Evolutionary conservation across 2,329 filamentous ascomycete species (phyloP), one percentile per base, ranked within the genome.

Genomic region (Juglanconis juglandina): DNA sequence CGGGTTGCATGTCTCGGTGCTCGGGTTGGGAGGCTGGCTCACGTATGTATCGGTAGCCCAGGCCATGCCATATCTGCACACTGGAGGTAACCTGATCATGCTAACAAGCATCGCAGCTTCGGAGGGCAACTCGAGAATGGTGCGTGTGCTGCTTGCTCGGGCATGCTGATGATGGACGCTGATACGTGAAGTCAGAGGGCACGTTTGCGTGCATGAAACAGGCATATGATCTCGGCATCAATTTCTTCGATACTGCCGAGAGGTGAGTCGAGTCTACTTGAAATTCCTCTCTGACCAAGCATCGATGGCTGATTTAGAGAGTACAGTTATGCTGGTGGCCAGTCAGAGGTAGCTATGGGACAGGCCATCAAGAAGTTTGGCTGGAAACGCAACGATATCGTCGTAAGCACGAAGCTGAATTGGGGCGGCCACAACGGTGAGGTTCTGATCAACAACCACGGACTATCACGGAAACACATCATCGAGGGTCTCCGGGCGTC

Each of bases 1-100:
- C 14, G 89, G 89, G 53, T 80, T 92, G 17, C 86, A 91, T 71
- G 88, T 92, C 33, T 92, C 88, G 42, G 82, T 86, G 44, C 88
- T 92, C 63, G 87, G 86, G 2, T 78, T 92, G 4, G 89, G 86
- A 58, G 84, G 86, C 65, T 88, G 87, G 87, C 79, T 92, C 57
- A 92, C 89, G 1, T 91, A 90, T 65, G 89, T 61, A 13, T 14
- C 10, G 3, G 24, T 24, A 24, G 24, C 24, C 24, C 24, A 24
- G 24, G 24, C 24, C 24, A 17, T 6, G 10, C 30, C 47, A 34
- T 33, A 14, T 33, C 7, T 3, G 30, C 8, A 33, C 11, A 11
- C 79, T 80, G 80, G 4, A 33, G 14, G n/a, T n/a, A 39, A 10
- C n/a, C 39, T 30, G 24, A 24, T 24, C 39, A 44, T 53, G 58